A percentile compares a stretch with the other conserved stretches of the same genome.
Conservation (phyloP, 2,329 filamentous ascomycete genomes). For the Colletotrichum aenigma region DNA sequence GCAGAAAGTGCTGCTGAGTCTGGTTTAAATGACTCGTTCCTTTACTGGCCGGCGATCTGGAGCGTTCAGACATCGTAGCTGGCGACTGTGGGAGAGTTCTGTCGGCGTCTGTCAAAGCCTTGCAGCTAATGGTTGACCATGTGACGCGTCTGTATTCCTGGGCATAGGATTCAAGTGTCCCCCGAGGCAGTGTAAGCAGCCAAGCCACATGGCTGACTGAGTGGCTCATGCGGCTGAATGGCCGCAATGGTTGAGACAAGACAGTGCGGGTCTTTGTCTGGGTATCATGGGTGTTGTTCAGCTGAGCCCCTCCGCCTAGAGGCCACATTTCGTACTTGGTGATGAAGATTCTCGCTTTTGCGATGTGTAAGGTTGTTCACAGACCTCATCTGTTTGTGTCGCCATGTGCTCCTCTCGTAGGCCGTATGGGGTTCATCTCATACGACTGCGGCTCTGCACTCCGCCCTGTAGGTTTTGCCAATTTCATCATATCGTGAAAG, state of each 20-base stretch:
- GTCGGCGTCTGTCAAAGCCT: background rate
- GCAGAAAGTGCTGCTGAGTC: background rate
- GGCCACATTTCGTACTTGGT: background rate
- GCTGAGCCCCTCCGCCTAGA: background rate
- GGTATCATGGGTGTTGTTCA: conserved; percentile 4
- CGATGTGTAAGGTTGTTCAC: background rate
- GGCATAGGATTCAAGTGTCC: background rate
- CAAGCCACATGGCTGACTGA: background rate
- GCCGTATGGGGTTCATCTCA: conserved; percentile 5
- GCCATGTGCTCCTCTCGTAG: background rate
- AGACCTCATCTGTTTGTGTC: background rate
- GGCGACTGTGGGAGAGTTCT: background rate
- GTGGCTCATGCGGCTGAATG: background rate
- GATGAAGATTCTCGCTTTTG: background rate
- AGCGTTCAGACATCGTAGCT: background rate
- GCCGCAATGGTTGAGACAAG: background rate
- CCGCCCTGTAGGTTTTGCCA: background rate
- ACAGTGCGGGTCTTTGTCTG: conserved; percentile 1
- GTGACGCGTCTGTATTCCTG: background rate
- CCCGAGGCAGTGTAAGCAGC: background rate
- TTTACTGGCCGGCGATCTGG: background rate
- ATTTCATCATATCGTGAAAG: conserved; percentile 7
- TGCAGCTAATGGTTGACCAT: background rate
- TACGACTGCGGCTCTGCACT: background rate
- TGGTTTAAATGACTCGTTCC: background rate